phyloP scores from a whole-genome alignment of 1,284 basidiomycete species.

The Microbotryum lychnidis-dioicae region DNA sequence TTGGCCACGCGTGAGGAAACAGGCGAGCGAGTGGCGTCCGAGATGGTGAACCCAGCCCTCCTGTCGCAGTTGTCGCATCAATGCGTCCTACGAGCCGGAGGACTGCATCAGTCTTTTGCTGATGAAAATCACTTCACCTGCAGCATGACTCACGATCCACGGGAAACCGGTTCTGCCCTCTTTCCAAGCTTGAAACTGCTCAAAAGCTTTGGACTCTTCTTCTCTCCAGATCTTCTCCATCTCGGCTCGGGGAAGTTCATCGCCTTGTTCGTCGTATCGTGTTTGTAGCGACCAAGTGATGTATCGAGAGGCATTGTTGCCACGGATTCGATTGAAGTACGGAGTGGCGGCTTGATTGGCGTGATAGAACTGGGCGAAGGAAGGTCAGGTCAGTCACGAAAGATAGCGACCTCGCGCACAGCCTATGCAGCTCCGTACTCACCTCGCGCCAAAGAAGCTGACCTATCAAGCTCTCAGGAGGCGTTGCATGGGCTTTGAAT shows the following conservation, averaged over 20 bases:
- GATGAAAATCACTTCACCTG: too few relatives aligned
- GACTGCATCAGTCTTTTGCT: too few relatives aligned
- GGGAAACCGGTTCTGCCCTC: slow-evolving; percentile 48
- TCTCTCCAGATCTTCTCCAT: slow-evolving; percentile 40
- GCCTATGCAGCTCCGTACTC: not conserved
- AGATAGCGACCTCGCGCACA: too few relatives aligned
- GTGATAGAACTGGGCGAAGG: slow-evolving; percentile 31
- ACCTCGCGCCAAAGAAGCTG: slow-evolving; percentile 32
- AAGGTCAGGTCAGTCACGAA: too few relatives aligned
- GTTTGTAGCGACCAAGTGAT: slow-evolving; percentile 41
- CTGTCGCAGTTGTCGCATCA: slow-evolving; percentile 45
- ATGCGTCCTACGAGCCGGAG: slow-evolving; percentile 41
- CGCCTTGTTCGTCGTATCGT: slow-evolving; percentile 41
- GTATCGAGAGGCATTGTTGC: slow-evolving; percentile 43
- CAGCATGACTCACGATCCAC: slow-evolving; percentile 38
- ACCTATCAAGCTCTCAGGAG: slow-evolving; percentile 31
- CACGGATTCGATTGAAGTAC: slow-evolving; percentile 43
- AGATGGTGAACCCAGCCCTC: slow-evolving; percentile 50
- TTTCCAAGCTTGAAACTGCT: slow-evolving; percentile 43
- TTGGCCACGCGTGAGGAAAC: slow-evolving; percentile 50
- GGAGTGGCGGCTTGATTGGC: slow-evolving; percentile 43
- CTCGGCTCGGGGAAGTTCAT: slow-evolving; percentile 15
- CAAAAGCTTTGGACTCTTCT: slow-evolving; percentile 41
- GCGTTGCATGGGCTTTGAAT: slow-evolving; percentile 31
- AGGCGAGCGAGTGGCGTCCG: slow-evolving; percentile 50